Evolutionary conservation across 1,284 basidiomycete species (phyloP).

Genomic region (Albatrellus sp.): DNA sequence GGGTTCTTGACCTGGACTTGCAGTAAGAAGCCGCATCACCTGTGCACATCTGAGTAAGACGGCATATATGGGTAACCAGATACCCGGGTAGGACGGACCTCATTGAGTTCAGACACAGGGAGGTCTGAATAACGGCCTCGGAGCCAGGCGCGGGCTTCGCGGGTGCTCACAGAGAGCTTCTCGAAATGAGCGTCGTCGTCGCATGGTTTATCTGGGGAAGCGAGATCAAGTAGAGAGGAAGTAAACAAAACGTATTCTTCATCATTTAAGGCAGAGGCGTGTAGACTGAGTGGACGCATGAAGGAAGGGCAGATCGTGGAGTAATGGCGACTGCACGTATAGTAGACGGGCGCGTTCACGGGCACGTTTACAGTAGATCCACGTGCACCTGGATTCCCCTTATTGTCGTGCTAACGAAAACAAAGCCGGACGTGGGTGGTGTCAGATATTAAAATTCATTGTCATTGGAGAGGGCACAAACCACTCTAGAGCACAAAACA

Average conservation of each 20-base stretch:
- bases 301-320: not conserved
- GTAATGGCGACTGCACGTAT: not conserved
- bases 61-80: not conserved
- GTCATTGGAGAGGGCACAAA: too few relatives aligned
- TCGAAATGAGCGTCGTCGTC: constrained; percentile 38
- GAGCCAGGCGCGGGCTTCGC: constrained; percentile 65
- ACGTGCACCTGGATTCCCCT: too few relatives aligned
- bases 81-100: constrained; percentile 22
- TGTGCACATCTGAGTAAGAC: constrained; percentile 15
- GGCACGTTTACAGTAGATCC: not conserved
- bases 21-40: constrained; percentile 55
- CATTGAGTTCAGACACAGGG: constrained; percentile 40
- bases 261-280: constrained; percentile 63
- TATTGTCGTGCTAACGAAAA: too few relatives aligned
- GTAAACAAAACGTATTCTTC: constrained; percentile 58
- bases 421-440: too few relatives aligned
- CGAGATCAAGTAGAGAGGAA: constrained; percentile 42
- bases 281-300: constrained; percentile 49
- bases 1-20: constrained; percentile 36
- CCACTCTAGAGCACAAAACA: too few relatives aligned
- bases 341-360: not conserved
- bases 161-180: constrained; percentile 34
- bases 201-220: constrained; percentile 18
- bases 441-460: too few relatives aligned
- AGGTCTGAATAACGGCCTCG: constrained; percentile 52